Evolutionary conservation across 2,329 filamentous ascomycete genomes (phyloP).

Genomic region (Stemphylium lycopersici): DNA sequence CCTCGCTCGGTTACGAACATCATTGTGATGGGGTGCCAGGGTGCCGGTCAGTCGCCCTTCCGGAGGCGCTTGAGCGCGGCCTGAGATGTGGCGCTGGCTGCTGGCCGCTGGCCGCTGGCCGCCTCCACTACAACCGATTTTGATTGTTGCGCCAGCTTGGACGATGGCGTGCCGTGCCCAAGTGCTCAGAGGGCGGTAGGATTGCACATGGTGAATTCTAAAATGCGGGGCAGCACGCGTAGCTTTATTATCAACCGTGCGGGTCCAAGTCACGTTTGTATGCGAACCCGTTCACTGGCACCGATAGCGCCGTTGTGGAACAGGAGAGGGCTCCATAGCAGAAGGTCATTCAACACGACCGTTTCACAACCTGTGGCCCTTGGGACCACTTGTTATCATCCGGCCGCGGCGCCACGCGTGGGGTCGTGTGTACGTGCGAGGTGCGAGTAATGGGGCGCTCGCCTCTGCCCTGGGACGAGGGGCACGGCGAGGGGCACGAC

Average conservation of each 20-base stretch:
- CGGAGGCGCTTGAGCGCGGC: neutral
- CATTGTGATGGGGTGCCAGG: constrained; percentile 14
- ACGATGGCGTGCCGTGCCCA: constrained; percentile 17
- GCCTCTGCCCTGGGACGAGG: too few species aligned
- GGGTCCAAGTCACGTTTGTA: constrained; percentile 15
- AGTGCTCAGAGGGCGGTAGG: neutral
- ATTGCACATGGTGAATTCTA: constrained; percentile 30
- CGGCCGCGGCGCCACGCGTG: constrained; percentile 3
- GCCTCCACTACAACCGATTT: constrained; percentile 1
- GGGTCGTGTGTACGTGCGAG: neutral
- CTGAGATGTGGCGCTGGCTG: constrained; percentile 7
- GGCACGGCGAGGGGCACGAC: too few species aligned
- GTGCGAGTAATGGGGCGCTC: neutral
- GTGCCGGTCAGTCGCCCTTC: neutral
- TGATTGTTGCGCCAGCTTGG: constrained; percentile 14
- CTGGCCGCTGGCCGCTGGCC: constrained; percentile 1
- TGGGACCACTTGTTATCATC: constrained; percentile 4
- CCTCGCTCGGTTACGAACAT: constrained; percentile 7
- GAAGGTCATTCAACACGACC: constrained; percentile 12
- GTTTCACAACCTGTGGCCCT: constrained; percentile 16
- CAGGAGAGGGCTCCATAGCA: constrained; percentile 26
- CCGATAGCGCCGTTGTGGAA: constrained; percentile 27
- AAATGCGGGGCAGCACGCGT: constrained; percentile 39
- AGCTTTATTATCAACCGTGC: constrained; percentile 20
- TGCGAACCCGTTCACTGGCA: constrained; percentile 34